A percentile compares a stretch with the other conserved stretches of the same genome.
Evolutionary conservation across 768 basidiomycete species (phyloP).

Genomic region (Clavulina sp.): DNA sequence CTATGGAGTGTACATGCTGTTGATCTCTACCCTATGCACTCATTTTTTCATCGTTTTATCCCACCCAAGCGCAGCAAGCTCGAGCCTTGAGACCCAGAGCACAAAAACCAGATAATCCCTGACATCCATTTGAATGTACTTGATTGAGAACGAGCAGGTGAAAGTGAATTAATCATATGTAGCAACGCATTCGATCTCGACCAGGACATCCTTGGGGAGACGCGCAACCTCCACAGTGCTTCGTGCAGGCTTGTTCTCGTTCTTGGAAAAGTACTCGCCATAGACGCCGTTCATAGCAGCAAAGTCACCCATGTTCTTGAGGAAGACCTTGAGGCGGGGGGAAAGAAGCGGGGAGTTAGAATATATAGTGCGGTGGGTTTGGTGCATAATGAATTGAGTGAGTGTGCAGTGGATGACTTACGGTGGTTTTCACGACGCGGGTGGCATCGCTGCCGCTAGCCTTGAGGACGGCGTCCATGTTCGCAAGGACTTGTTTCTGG

Average conservation of each 20-base stretch:
- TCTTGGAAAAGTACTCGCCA: slow-evolving; percentile 68
- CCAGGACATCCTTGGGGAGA: slow-evolving; percentile 77
- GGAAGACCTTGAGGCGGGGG: slow-evolving; percentile 45
- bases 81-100: no score
- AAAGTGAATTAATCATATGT: not conserved
- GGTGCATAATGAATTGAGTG: not conserved
- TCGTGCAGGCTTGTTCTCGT: slow-evolving; percentile 80
- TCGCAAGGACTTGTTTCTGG: slow-evolving; percentile 60
- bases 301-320: slow-evolving; percentile 89
- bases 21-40: no score
- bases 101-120: no score
- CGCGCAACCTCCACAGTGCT: slow-evolving; percentile 22
- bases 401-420: slow-evolving; percentile 22
- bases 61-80: no score
- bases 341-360: not conserved
- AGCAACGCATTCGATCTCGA: slow-evolving; percentile 84
- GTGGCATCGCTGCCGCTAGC: slow-evolving; percentile 62
- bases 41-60: no score
- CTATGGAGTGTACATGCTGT: no score
- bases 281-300: slow-evolving; percentile 66
- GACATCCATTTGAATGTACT: no score
- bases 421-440: slow-evolving; percentile 84
- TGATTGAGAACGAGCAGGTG: no score
- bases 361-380: no score
- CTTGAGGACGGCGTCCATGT: slow-evolving; percentile 68